Conservation (phyloP, 1,284 basidiomycete genomes). For the Anthracocystis walkeri region DNA sequence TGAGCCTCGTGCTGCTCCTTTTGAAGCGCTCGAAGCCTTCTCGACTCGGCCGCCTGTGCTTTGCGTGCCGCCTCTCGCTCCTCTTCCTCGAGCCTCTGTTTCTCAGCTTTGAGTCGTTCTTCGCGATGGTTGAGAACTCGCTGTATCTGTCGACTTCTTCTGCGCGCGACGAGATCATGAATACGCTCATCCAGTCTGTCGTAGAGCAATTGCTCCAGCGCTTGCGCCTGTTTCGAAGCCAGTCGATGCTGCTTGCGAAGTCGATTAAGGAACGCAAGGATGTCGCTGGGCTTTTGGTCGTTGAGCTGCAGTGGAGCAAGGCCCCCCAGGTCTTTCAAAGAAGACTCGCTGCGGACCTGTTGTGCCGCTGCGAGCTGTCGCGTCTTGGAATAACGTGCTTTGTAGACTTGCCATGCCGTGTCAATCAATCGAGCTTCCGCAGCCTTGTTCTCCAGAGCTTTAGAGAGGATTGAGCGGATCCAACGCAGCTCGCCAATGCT, state of each 20-base stretch:
- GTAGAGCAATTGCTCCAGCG: slow-evolving; percentile 42
- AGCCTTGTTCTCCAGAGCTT: slow-evolving; percentile 39
- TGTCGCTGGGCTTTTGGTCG: slow-evolving; percentile 17
- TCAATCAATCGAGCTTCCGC: slow-evolving; percentile 42
- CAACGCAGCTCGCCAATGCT: slow-evolving; percentile 35
- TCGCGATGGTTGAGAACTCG: slow-evolving; percentile 18
- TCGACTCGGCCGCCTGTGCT: slow-evolving; percentile 29
- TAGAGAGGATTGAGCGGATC: slow-evolving; percentile 24
- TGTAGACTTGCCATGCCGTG: slow-evolving; percentile 37
- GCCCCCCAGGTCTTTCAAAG: background rate
- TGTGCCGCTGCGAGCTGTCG: slow-evolving; percentile 15
- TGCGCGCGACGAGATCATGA: slow-evolving; percentile 10
- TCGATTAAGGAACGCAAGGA: slow-evolving; percentile 39
- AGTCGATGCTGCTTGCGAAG: slow-evolving; percentile 31
- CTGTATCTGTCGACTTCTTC: slow-evolving; percentile 16
- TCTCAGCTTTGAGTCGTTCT: slow-evolving; percentile 18
- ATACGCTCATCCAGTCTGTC: slow-evolving; percentile 41
- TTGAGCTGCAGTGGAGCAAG: slow-evolving; percentile 29
- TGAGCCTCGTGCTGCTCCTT: slow-evolving; percentile 29
- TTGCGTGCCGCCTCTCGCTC: slow-evolving; percentile 36
- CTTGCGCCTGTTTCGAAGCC: slow-evolving; percentile 26
- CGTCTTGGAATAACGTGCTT: slow-evolving; percentile 27
- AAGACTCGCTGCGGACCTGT: background rate
- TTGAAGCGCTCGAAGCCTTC: slow-evolving; percentile 32
- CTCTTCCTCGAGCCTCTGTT: slow-evolving; percentile 28